Conservation (phyloP, 352 stramenopile species). For the Phytophthora cryptogea region DNA sequence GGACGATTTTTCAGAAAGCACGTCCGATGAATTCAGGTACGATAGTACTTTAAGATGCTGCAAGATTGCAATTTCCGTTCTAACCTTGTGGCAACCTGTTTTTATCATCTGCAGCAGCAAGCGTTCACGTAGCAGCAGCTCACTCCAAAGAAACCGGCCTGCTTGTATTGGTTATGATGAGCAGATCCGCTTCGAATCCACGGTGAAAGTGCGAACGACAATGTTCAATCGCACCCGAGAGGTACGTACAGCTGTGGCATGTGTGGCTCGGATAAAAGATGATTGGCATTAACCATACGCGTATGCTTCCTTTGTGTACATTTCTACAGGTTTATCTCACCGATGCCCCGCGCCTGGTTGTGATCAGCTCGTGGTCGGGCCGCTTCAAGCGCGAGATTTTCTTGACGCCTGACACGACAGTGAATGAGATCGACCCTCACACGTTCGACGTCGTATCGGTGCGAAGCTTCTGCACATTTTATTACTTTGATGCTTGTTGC, state of each 20-base stretch:
- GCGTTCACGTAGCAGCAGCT: conserved; percentile 71
- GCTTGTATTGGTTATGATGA: conserved; percentile 71
- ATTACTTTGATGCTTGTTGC: neutral
- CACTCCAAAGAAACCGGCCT: conserved; percentile 51
- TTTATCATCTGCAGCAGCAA: conserved; percentile 27
- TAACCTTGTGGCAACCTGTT: neutral
- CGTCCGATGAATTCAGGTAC: conserved; percentile 64
- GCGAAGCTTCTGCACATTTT: conserved; percentile 14
- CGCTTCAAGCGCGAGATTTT: conserved; percentile 78
- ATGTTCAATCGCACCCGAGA: conserved; percentile 81
- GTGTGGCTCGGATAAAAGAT: neutral
- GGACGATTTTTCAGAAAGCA: conserved; percentile 80
- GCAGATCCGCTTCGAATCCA: conserved; percentile 69
- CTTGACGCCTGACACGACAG: conserved; percentile 62
- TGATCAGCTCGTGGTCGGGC: conserved; percentile 70
- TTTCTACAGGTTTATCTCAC: conserved; percentile 63
- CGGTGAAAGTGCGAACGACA: conserved; percentile 77
- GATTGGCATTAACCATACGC: conserved; percentile 1
- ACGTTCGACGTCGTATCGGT: conserved; percentile 83
- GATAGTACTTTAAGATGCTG: neutral
- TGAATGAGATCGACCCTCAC: conserved; percentile 71
- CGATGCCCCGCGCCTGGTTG: conserved; percentile 65
- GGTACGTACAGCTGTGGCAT: conserved; percentile 26
- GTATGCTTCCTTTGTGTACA: conserved; percentile 4
- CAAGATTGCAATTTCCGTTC: neutral